phyloP scores from a whole-genome alignment of 2,329 filamentous ascomycete species.

The Chrysoporthe cubensis region DNA sequence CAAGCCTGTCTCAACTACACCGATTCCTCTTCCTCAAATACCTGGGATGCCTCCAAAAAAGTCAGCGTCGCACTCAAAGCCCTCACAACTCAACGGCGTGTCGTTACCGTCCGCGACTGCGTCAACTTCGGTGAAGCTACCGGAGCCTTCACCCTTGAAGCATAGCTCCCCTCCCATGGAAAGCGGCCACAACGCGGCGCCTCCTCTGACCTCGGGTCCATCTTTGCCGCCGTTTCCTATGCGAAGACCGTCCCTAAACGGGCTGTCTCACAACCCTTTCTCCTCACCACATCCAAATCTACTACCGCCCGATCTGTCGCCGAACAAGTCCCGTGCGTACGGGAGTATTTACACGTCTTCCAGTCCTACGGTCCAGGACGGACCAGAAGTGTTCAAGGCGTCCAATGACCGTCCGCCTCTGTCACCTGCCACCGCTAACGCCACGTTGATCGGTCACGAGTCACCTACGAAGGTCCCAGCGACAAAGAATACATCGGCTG shows the following conservation, averaged over 20 bases:
- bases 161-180: constrained; percentile 24
- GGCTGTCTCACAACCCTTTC: constrained; percentile 44
- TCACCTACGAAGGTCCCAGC: constrained; percentile 37
- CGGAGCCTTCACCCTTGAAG: constrained; percentile 28
- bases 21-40: constrained; percentile 27
- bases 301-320: constrained; percentile 46
- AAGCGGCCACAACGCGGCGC: constrained; percentile 5
- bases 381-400: constrained; percentile 19
- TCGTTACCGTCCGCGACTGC: constrained; percentile 24
- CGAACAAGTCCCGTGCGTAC: constrained; percentile 45
- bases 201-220: constrained; percentile 16
- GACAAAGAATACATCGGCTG: constrained; percentile 36
- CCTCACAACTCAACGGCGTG: constrained; percentile 22
- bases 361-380: constrained; percentile 32
- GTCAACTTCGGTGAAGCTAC: constrained; percentile 14
- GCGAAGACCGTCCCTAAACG: constrained; percentile 36
- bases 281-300: constrained; percentile 48
- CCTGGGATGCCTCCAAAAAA: constrained; percentile 25
- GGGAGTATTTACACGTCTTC: constrained; percentile 43
- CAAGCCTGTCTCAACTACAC: constrained; percentile 33
- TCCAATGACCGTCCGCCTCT: constrained; percentile 21
- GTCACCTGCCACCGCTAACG: constrained; percentile 32
- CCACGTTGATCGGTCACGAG: constrained; percentile 27
- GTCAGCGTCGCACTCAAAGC: constrained; percentile 9
- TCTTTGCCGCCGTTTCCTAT: constrained; percentile 13